Evolutionary conservation across 2,329 filamentous ascomycete genomes (phyloP).

Genomic region (Fusarium verticillioides): DNA sequence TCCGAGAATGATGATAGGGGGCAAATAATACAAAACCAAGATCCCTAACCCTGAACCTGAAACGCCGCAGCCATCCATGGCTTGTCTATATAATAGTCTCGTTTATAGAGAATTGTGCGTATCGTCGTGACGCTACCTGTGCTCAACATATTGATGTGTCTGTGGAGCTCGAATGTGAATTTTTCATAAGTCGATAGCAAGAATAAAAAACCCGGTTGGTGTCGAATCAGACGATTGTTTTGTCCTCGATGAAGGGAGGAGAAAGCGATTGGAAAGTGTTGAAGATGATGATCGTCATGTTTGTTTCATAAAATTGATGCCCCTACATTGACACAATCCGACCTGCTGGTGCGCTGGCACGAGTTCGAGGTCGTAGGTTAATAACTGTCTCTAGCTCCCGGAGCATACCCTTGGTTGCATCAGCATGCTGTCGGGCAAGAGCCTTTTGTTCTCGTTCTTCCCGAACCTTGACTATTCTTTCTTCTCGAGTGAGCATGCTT

Average conservation of each 20-base stretch:
- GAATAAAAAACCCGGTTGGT: constrained; percentile 13
- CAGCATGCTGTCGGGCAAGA: constrained; percentile 75
- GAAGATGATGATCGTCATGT: constrained; percentile 14
- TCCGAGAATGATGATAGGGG: background rate
- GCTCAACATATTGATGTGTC: constrained; percentile 25
- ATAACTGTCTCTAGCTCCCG: constrained; percentile 93
- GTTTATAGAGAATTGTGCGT: constrained; percentile 30
- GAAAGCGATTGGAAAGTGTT: constrained; percentile 11
- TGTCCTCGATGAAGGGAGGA: background rate
- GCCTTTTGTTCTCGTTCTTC: constrained; percentile 85
- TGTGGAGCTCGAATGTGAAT: constrained; percentile 16
- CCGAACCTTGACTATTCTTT: constrained; percentile 87
- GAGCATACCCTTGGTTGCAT: constrained; percentile 89
- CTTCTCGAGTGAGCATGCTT: constrained; percentile 81
- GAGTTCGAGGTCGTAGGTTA: constrained; percentile 59
- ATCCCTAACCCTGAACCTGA: background rate
- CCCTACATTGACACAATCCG: constrained; percentile 59
- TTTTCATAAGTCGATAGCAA: constrained; percentile 29
- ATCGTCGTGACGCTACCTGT: constrained; percentile 36
- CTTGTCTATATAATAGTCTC: constrained; percentile 31
- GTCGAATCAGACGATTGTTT: constrained; percentile 10
- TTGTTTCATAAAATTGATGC: constrained; percentile 8
- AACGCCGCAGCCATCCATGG: constrained; percentile 28
- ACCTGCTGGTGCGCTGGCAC: constrained; percentile 51
- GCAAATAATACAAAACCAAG: constrained; percentile 10